Conservation (phyloP, 2,329 filamentous ascomycete genomes). For the Fusarium tuaranense region DNA sequence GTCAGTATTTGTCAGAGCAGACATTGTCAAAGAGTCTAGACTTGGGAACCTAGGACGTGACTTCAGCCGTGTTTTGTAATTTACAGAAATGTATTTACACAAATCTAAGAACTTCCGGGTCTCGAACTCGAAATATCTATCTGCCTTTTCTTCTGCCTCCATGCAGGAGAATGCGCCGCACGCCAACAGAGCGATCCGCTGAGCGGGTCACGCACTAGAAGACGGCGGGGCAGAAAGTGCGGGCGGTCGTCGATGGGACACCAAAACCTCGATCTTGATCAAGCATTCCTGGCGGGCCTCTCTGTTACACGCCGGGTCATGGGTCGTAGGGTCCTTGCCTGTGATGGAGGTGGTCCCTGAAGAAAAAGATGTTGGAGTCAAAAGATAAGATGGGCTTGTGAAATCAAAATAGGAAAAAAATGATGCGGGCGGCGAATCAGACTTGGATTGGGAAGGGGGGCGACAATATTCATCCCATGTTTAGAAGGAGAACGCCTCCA, state of each 20-base stretch:
- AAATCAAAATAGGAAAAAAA: background rate
- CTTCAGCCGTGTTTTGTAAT: background rate
- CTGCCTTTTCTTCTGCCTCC: background rate
- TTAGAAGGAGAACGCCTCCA: background rate
- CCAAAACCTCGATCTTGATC: constrained; percentile 34
- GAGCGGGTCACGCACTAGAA: background rate
- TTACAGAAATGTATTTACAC: background rate
- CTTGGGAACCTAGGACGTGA: background rate
- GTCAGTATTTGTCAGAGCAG: background rate
- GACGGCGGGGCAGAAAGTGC: background rate
- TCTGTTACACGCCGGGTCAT: constrained; percentile 25
- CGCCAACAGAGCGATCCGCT: background rate
- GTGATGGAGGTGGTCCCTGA: constrained; percentile 31
- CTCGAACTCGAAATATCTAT: background rate
- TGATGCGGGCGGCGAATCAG: background rate
- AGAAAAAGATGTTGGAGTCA: background rate
- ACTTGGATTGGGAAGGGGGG: background rate
- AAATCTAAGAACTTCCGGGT: background rate
- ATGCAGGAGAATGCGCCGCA: background rate
- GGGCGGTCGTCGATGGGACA: constrained; percentile 17
- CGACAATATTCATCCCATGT: background rate
- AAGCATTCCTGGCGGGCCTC: constrained; percentile 14
- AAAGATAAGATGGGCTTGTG: background rate
- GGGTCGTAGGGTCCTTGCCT: constrained; percentile 23
- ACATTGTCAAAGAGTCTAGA: background rate